Conservation (phyloP, 2,329 filamentous ascomycete species). For the Aspergillus arachidicola region DNA sequence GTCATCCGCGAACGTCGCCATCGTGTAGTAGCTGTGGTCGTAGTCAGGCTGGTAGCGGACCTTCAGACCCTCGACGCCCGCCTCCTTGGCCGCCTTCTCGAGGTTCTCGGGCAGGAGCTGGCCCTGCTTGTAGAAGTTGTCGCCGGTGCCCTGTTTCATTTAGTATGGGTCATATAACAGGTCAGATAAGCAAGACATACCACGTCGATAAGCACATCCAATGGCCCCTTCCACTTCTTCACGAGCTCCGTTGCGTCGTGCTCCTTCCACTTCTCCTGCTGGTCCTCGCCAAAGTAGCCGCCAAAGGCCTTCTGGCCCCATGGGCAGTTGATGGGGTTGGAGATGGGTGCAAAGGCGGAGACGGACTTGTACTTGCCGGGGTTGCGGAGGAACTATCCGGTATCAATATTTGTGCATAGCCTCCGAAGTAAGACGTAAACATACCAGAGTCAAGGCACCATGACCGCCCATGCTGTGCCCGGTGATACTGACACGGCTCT, state of each 20-base stretch:
- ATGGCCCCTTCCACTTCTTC: slow-evolving; percentile 69
- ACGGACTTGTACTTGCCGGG: slow-evolving; percentile 87
- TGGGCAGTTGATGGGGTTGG: slow-evolving; percentile 80
- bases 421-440: slow-evolving; percentile 6
- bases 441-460: slow-evolving; percentile 80
- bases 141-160: slow-evolving; percentile 71
- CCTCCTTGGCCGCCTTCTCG: slow-evolving; percentile 73
- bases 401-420: not conserved
- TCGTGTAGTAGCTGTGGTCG: slow-evolving; percentile 97
- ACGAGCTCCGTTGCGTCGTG: slow-evolving; percentile 93
- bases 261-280: slow-evolving; percentile 72
- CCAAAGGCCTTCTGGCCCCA: slow-evolving; percentile 96
- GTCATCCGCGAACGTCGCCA: slow-evolving; percentile 85
- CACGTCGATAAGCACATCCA: slow-evolving; percentile 86
- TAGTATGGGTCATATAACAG: not conserved
- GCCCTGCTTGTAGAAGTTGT: slow-evolving; percentile 94
- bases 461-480: slow-evolving; percentile 98
- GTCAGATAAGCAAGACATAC: slow-evolving; percentile 51
- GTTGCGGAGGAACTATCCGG: slow-evolving; percentile 76
- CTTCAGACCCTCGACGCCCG: slow-evolving; percentile 70
- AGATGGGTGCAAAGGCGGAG: slow-evolving; percentile 86
- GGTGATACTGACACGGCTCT: slow-evolving; percentile 73
- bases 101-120: slow-evolving; percentile 96
- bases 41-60: slow-evolving; percentile 88
- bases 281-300: slow-evolving; percentile 82